Conservation (phyloP, 2,329 filamentous ascomycete species). For the Neonectria faginata region DNA sequence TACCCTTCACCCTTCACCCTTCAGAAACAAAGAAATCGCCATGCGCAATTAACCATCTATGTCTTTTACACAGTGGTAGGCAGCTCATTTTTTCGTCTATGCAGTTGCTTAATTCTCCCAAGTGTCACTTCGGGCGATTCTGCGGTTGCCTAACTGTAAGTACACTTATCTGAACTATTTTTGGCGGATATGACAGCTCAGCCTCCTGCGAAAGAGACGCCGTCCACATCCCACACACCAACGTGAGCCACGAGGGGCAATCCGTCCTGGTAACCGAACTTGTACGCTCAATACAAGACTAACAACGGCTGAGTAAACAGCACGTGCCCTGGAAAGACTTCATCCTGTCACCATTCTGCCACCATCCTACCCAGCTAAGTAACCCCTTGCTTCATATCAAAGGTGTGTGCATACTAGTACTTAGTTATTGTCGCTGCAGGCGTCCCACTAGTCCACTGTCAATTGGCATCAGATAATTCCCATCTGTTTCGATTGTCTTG, state of each 20-base stretch:
- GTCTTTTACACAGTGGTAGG: background rate
- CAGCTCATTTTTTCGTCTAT: background rate
- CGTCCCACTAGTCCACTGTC: background rate
- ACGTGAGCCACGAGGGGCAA: background rate
- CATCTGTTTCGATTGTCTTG: background rate
- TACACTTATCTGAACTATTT: background rate
- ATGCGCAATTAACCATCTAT: background rate
- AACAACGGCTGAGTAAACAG: background rate
- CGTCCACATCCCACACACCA: background rate
- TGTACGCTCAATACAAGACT: constrained; percentile 2
- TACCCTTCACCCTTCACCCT: background rate
- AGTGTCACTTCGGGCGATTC: background rate
- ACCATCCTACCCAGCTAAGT: background rate
- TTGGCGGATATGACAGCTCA: background rate
- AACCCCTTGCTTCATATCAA: background rate
- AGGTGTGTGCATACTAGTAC: background rate
- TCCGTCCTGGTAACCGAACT: no score
- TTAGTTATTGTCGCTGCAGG: background rate
- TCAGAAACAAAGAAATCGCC: background rate
- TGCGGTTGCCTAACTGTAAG: background rate
- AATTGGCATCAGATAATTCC: background rate
- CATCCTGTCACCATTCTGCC: background rate
- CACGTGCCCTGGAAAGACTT: constrained; percentile 2
- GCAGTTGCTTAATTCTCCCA: background rate
- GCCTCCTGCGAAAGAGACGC: background rate